Conservation (phyloP, 2,329 filamentous ascomycete species). For the Ophiocordyceps camponoti-saundersi region DNA sequence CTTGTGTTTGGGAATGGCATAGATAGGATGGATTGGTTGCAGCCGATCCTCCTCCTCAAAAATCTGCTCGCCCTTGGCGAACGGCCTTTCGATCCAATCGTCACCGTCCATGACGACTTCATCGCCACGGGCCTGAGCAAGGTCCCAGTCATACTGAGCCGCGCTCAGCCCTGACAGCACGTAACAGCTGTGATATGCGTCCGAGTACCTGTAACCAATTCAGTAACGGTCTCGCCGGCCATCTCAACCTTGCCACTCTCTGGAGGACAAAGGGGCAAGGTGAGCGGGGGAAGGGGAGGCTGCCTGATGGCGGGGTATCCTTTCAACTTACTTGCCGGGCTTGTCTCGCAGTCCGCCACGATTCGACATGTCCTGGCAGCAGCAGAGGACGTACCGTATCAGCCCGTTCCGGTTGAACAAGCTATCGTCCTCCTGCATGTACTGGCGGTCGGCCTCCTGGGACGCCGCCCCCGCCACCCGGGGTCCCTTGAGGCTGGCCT, state of each 20-base stretch:
- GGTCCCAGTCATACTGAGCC: slow-evolving; percentile 52
- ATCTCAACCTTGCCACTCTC: not conserved
- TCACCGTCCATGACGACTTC: slow-evolving; percentile 17
- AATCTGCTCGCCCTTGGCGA: slow-evolving; percentile 38
- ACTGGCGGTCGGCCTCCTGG: slow-evolving; percentile 11
- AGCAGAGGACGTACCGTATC: slow-evolving; percentile 76
- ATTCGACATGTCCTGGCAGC: slow-evolving; percentile 57
- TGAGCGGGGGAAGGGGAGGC: not conserved
- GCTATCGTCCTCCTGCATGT: slow-evolving; percentile 19
- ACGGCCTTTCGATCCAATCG: slow-evolving; percentile 29
- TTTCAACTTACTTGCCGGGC: slow-evolving; percentile 57
- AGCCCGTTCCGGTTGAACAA: slow-evolving; percentile 74
- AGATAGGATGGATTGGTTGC: slow-evolving; percentile 62
- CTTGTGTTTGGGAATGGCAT: slow-evolving; percentile 58
- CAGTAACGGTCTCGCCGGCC: not conserved
- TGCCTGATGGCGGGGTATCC: not conserved
- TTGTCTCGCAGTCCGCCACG: slow-evolving; percentile 84
- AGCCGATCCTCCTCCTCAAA: slow-evolving; percentile 59
- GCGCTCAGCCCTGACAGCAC: slow-evolving; percentile 73
- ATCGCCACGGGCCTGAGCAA: slow-evolving; percentile 17
- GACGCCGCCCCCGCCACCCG: slow-evolving; percentile 11
- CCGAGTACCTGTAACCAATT: slow-evolving; percentile 35
- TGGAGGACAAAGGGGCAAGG: not conserved
- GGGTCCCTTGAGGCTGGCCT: slow-evolving; percentile 53
- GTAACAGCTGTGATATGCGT: slow-evolving; percentile 90